A percentile compares a stretch with the other conserved stretches of the same genome.
Evolutionary conservation across 73 alveolate species (phyloP).

Genomic region (Paramecium tetraurelia): DNA sequence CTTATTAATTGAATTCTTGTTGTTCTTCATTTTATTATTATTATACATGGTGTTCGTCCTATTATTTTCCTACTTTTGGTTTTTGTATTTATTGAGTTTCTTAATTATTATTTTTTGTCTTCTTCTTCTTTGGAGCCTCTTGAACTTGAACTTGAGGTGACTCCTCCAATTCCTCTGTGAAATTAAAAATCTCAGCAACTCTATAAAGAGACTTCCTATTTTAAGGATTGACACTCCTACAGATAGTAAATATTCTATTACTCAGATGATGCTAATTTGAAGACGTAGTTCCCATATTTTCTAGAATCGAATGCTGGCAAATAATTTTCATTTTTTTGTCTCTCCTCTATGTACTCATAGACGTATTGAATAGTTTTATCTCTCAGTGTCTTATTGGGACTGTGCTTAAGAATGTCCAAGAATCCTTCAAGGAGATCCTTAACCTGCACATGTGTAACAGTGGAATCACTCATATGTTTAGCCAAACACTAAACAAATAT

Average conservation of each 20-base stretch:
- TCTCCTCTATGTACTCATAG: background rate
- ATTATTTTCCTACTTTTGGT: background rate
- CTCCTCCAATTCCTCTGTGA: background rate
- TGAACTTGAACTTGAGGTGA: background rate
- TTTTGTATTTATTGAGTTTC: background rate
- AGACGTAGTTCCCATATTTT: background rate
- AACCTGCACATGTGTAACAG: background rate
- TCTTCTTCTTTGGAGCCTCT: background rate
- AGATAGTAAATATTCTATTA: background rate
- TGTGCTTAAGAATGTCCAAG: background rate
- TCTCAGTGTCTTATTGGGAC: slow-evolving; percentile 20
- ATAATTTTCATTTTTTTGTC: background rate
- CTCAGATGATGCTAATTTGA: background rate
- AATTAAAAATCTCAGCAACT: background rate
- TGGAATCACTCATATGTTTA: background rate
- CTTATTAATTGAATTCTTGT: background rate
- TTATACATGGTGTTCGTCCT: background rate
- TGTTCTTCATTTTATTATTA: background rate
- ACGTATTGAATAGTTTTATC: slow-evolving; percentile 19
- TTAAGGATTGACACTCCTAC: background rate
- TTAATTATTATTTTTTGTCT: background rate
- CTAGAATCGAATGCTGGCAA: background rate
- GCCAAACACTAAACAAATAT: background rate
- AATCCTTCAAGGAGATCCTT: background rate
- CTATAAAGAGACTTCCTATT: background rate